These are phyloP conservation scores for Apiospora aurea DNA, from an alignment of 2,329 filamentous ascomycete species.

Conservation along the genomic window DNA sequence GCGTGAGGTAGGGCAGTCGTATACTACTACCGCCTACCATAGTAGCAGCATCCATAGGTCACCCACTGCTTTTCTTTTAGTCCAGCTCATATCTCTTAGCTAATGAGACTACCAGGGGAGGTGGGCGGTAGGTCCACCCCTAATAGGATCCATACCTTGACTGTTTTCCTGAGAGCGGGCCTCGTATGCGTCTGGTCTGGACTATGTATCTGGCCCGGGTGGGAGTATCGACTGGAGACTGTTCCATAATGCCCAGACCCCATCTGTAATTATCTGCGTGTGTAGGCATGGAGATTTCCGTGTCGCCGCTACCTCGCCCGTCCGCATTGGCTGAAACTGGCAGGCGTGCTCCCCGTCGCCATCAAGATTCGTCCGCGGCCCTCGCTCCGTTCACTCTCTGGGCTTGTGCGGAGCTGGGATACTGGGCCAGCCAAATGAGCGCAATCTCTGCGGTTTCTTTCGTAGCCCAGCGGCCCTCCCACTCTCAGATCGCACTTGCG, in stretches of 20 bases:
- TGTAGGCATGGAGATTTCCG: background rate
- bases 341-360: slow-evolving; percentile 4
- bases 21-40: background rate
- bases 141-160: background rate
- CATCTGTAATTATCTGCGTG: slow-evolving; percentile 13
- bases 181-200: background rate
- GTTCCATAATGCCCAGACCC: background rate
- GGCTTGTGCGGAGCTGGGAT: slow-evolving; percentile 6
- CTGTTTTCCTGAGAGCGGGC: slow-evolving; percentile 4
- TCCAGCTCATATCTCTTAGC: background rate
- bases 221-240: background rate
- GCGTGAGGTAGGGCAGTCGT: slow-evolving; percentile 15
- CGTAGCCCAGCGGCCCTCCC: background rate
- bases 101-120: slow-evolving; percentile 14
- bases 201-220: background rate
- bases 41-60: background rate
- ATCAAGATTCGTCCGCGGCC: slow-evolving; percentile 15
- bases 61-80: background rate
- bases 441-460: background rate
- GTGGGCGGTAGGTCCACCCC: background rate
- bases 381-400: background rate
- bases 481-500: background rate
- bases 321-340: slow-evolving; percentile 18
- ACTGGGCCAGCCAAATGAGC: background rate
- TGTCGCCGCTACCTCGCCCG: background rate